A percentile compares a stretch with the other conserved stretches of the same genome.
Conservation (phyloP, 2,329 filamentous ascomycete genomes). For the Aureobasidium sp. region DNA sequence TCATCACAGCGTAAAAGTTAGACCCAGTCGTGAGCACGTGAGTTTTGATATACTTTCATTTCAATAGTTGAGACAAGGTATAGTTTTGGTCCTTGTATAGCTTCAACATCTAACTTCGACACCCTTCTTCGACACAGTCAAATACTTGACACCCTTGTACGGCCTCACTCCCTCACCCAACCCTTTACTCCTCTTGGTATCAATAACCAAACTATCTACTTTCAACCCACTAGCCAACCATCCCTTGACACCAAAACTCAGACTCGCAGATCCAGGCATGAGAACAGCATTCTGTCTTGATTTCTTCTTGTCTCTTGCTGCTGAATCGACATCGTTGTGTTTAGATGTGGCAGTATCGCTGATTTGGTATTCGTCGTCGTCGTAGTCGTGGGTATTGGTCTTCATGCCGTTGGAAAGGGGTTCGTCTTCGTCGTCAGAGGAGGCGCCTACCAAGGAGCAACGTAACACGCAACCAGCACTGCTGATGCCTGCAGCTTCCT, state of each 20-base stretch:
- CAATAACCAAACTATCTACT: constrained; percentile 55
- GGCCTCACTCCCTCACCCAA: constrained; percentile 83
- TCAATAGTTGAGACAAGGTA: too few relatives aligned
- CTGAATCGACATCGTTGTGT: neutral
- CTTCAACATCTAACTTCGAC: constrained; percentile 41
- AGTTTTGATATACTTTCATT: too few relatives aligned
- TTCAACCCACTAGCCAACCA: constrained; percentile 59
- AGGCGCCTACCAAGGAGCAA: constrained; percentile 68
- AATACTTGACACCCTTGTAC: constrained; percentile 96
- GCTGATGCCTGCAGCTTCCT: constrained; percentile 55
- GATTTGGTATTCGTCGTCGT: constrained; percentile 21
- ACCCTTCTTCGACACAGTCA: constrained; percentile 62
- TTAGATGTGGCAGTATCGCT: constrained; percentile 6
- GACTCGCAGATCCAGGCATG: constrained; percentile 42
- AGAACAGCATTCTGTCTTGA: constrained; percentile 49
- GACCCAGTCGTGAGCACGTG: too few relatives aligned
- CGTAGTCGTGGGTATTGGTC: constrained; percentile 38
- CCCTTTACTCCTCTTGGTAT: constrained; percentile 74
- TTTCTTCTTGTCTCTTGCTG: constrained; percentile 18
- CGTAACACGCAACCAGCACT: constrained; percentile 53
- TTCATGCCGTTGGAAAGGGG: constrained; percentile 29
- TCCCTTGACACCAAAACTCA: constrained; percentile 51
- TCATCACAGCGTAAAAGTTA: too few relatives aligned
- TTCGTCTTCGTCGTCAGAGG: constrained; percentile 42
- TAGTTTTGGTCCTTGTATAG: too few relatives aligned